Percentiles rank a stretch among this genome's conserved stretches.
Evolutionary conservation across 78 protist genomes (phyloP).

Genomic region (Protostelium mycophagum): DNA sequence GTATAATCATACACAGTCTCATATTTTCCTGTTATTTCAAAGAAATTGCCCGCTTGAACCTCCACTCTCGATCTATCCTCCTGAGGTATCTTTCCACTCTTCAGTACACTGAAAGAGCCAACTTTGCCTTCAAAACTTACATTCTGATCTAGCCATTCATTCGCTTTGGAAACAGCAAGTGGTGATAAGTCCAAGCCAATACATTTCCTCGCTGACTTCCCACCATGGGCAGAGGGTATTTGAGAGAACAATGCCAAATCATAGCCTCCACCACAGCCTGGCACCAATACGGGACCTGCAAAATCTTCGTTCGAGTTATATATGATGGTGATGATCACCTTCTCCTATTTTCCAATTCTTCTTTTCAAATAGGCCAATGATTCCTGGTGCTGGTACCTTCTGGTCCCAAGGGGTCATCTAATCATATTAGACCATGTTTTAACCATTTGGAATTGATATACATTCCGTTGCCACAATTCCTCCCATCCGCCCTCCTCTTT

Average conservation of each 20-base stretch:
- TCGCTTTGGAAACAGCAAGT: not conserved
- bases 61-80: not conserved
- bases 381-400: not conserved
- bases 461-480: not conserved
- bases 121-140: not conserved
- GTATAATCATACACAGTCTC: not conserved
- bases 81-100: not conserved
- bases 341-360: not conserved
- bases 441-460: not conserved
- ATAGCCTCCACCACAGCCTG: not conserved
- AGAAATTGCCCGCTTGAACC: not conserved
- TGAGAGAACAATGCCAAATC: not conserved
- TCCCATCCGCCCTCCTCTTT: not conserved
- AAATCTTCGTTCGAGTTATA: not conserved
- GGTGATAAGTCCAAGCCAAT: not conserved
- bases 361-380: not conserved
- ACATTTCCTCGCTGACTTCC: not conserved
- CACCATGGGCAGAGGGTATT: not conserved
- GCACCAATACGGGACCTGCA: not conserved
- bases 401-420: not conserved
- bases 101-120: not conserved
- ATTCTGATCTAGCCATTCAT: not conserved
- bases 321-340: not conserved
- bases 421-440: not conserved
- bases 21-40: not conserved